Percentiles rank a stretch among this genome's conserved stretches.
phyloP scores from a whole-genome alignment of 352 stramenopile species.

The Globisporangium takayamanum region DNA sequence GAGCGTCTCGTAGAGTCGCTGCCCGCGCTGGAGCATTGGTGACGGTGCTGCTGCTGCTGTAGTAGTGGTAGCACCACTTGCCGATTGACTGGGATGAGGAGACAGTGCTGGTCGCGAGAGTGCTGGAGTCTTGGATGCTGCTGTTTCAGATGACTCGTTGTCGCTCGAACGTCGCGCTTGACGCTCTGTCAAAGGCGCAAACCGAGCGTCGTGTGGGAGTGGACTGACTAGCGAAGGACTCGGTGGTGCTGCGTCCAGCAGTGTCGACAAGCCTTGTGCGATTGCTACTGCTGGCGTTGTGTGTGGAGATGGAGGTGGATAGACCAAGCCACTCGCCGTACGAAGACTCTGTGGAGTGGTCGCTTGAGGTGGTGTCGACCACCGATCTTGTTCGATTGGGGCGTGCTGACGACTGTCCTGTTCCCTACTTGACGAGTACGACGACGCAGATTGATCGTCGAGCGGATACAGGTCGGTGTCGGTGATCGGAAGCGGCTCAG shows the following conservation, averaged over 20 bases:
- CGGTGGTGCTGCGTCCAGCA: too few species aligned
- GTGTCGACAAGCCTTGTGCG: too few species aligned
- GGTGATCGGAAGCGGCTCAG: slow-evolving; percentile 10
- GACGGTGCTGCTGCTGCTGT: background rate
- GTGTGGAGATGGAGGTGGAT: background rate
- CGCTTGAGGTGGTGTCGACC: too few species aligned
- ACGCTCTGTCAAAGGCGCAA: background rate
- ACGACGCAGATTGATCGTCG: background rate
- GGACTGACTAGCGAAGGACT: too few species aligned
- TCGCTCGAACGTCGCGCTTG: background rate
- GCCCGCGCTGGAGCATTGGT: too few species aligned
- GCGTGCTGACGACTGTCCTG: too few species aligned
- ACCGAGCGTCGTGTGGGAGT: too few species aligned
- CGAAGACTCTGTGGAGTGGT: too few species aligned
- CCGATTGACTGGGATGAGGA: background rate
- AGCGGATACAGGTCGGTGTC: background rate
- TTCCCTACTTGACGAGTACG: too few species aligned
- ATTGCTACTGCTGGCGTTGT: background rate
- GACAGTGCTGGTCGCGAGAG: background rate
- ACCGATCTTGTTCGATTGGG: too few species aligned
- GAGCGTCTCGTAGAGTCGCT: slow-evolving; percentile 6
- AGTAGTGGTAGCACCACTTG: background rate
- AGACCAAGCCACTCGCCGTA: too few species aligned
- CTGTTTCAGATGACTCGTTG: background rate
- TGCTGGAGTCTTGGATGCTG: too few species aligned